phyloP scores from a whole-genome alignment of 345 rosid genomes.

The Geranium brycei region DNA sequence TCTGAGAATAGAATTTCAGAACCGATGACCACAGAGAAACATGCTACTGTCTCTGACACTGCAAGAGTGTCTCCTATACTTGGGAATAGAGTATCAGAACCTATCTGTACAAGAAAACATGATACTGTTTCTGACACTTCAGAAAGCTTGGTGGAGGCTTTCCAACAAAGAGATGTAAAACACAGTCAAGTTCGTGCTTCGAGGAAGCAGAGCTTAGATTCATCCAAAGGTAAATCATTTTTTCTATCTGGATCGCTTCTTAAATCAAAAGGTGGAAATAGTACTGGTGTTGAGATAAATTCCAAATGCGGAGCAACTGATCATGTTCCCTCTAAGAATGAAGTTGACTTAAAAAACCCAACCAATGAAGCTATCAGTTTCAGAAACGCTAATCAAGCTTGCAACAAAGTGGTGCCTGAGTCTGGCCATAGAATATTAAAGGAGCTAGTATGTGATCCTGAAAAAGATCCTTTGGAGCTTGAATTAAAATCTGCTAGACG shows the following conservation, averaged over 20 bases:
- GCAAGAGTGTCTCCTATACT: conserved; percentile 8
- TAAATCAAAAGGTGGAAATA: conserved; percentile 21
- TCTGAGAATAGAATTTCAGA: conserved; percentile 24
- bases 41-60: conserved; percentile 16
- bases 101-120: not conserved
- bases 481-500: conserved; percentile 32
- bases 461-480: conserved; percentile 39
- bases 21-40: conserved; percentile 21
- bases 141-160: conserved; percentile 19
- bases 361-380: conserved; percentile 18
- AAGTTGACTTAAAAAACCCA: conserved; percentile 20
- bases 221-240: conserved; percentile 13
- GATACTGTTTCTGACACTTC: conserved; percentile 16
- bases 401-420: conserved; percentile 20
- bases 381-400: conserved; percentile 20
- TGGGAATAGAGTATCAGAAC: not conserved
- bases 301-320: conserved; percentile 18
- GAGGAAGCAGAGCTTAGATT: conserved; percentile 25
- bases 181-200: conserved; percentile 19
- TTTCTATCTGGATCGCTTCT: conserved; percentile 3
- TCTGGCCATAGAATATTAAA: conserved; percentile 31
- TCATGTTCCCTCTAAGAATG: conserved; percentile 17
- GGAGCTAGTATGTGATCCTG: conserved; percentile 30
- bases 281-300: conserved; percentile 27
- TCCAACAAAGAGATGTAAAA: conserved; percentile 17